Base-by-base conservation (phyloP, 2,329 filamentous ascomycete genomes). In the Hymenoscyphus occultus region DNA sequence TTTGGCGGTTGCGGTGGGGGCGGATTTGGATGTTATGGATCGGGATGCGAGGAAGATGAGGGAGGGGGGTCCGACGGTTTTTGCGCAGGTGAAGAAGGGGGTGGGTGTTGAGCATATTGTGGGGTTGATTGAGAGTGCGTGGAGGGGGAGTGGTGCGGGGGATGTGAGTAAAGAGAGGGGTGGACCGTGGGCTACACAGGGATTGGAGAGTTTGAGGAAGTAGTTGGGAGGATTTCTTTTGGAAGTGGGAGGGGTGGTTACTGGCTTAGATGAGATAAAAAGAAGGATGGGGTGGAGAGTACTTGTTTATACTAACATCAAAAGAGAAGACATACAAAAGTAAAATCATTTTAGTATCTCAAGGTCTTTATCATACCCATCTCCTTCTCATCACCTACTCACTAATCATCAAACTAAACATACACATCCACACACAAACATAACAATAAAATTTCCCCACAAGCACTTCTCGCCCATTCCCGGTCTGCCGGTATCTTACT, bases 41-140 rank as follows among this genome's bases (percentile, higher is more conserved):
- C 81, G 93, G 64, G 95, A 98, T 79, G 90, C 93, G 14, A 84
- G 92, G 72, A 94, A 93, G 84, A 99, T 99, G 86, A 85, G 95
- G 61, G 94, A 98, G 78, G 94, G 93, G 1, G 95, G 95, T 0
- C 95, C 95, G 5, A 97, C 94, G 0, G 91, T 99, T 3, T 97
- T 98, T 76, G 94, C 93, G 0, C 92, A 96, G 80, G 93, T 99
- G n/a, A 99, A 98, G 86, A 90, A 93, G 78, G 88, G 88, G 1
- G 89, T 93, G 67, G 92, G 88, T 1, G 87, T 98, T 7, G 86
- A 93, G 67, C 89, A 95, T 76, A 97, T 98, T 75, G 86, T 96
- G 16, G 90, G 91, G 71, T 78, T 98, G 78, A 91, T 99, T 61
- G 72, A 95, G 73, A 96, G 92, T 75, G 93, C 93, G 5, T 98